These are phyloP conservation scores for Sporothrix luriei DNA, from an alignment of 2,329 filamentous ascomycete genomes.

Conservation along the genomic window DNA sequence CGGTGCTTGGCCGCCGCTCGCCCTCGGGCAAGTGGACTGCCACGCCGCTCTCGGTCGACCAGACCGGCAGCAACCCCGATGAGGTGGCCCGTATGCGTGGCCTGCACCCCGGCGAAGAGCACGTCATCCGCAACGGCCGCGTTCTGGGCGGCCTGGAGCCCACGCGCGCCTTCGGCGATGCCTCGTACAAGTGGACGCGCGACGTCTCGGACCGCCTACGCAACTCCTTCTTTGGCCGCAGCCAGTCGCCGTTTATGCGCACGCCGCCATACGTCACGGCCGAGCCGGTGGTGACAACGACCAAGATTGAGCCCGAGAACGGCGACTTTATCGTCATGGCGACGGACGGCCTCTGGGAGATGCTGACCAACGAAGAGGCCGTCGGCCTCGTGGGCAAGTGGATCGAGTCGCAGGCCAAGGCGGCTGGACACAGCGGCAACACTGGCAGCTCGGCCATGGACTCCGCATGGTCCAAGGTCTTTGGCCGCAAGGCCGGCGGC, in stretches of 20 bases:
- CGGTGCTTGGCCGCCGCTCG: slow-evolving; percentile 80
- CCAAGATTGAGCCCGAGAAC: slow-evolving; percentile 82
- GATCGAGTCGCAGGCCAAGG: slow-evolving; percentile 68
- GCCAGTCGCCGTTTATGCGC: slow-evolving; percentile 73
- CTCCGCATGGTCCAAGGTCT: slow-evolving; percentile 66
- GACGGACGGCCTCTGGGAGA: slow-evolving; percentile 97
- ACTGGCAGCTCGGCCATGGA: slow-evolving; percentile 46
- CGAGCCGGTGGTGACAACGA: slow-evolving; percentile 91
- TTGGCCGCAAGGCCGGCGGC: slow-evolving; percentile 43
- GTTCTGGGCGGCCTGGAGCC: slow-evolving; percentile 92
- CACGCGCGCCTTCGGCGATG: slow-evolving; percentile 92
- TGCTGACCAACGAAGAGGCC: slow-evolving; percentile 98
- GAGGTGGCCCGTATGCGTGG: slow-evolving; percentile 81
- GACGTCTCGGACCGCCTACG: slow-evolving; percentile 84
- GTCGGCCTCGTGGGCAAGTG: slow-evolving; percentile 95
- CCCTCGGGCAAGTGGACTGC: slow-evolving; percentile 88
- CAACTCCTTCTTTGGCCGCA: slow-evolving; percentile 82
- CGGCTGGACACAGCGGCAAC: slow-evolving; percentile 30
- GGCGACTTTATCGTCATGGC: slow-evolving; percentile 96
- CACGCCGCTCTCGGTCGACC: slow-evolving; percentile 84
- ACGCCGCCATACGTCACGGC: slow-evolving; percentile 97
- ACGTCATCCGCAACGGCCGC: slow-evolving; percentile 85
- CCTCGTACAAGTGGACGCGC: slow-evolving; percentile 91
- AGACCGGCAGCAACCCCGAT: slow-evolving; percentile 85
- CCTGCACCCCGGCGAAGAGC: slow-evolving; percentile 85